Percentiles rank a stretch among this genome's conserved stretches.
These are phyloP conservation scores for Schoenoplectus tabernaemontani DNA, from an alignment of 202 grass and related monocot species.

Conservation along the genomic window DNA sequence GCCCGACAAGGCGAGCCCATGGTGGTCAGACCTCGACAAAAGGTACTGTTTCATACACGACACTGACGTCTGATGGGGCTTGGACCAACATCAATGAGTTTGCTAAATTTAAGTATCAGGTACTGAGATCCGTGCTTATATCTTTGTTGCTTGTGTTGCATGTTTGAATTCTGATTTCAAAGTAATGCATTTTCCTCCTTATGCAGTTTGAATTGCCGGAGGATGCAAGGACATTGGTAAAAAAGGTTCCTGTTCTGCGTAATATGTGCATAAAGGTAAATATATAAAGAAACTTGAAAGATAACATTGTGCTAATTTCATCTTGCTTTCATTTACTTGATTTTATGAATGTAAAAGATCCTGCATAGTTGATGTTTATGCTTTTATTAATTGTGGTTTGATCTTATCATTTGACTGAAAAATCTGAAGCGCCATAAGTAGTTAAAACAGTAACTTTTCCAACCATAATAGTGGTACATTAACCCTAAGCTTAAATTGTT, in stretches of 20 bases:
- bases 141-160: neutral
- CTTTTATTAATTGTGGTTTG: neutral
- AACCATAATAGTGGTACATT: neutral
- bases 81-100: slow-evolving; percentile 79
- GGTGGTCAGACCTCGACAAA: slow-evolving; percentile 40
- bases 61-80: slow-evolving; percentile 55
- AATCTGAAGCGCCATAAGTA: neutral
- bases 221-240: slow-evolving; percentile 48
- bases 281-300: neutral
- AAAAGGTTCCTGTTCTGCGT: slow-evolving; percentile 60
- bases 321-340: neutral
- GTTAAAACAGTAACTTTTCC: neutral
- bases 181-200: slow-evolving; percentile 17
- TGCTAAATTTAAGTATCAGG: slow-evolving; percentile 82
- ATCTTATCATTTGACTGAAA: neutral
- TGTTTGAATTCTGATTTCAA: neutral
- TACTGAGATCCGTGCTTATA: slow-evolving; percentile 14
- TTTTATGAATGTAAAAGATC: neutral
- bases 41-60: slow-evolving; percentile 34
- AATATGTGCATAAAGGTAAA: slow-evolving; percentile 93
- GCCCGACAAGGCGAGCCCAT: slow-evolving; percentile 34
- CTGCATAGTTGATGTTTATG: neutral
- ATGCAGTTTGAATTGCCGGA: slow-evolving; percentile 75
- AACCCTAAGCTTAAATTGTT: neutral
- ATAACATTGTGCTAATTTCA: neutral